Percentiles rank a stretch among this genome's conserved stretches.
Conservation (phyloP, 148 eudicot genomes). For the Cornus controversa region DNA sequence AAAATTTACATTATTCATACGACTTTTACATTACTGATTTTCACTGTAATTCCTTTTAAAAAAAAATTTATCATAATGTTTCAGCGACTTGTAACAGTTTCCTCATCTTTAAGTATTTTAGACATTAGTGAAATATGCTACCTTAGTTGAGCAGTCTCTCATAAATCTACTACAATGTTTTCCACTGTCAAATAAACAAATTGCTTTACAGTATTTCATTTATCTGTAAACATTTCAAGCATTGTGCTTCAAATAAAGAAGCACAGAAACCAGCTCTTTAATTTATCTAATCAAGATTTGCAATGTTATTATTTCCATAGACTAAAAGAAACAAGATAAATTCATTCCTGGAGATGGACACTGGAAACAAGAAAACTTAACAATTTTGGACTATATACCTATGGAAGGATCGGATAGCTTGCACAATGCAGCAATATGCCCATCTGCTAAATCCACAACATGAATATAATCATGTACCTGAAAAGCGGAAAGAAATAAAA, state of each 20-base stretch:
- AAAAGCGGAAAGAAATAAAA: neutral
- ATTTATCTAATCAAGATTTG: no score
- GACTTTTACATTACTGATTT: no score
- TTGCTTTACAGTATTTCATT: neutral
- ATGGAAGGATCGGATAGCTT: slow-evolving; percentile 69
- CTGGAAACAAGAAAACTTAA: neutral
- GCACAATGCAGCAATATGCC: slow-evolving; percentile 83
- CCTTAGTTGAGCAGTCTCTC: no score
- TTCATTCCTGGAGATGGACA: neutral
- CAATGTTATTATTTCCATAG: neutral
- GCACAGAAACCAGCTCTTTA: neutral
- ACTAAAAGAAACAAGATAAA: neutral
- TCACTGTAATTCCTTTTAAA: no score
- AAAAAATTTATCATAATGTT: no score
- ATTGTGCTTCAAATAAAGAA: neutral
- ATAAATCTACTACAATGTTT: neutral
- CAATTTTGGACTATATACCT: slow-evolving; percentile 40
- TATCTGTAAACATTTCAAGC: neutral
- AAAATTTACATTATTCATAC: no score
- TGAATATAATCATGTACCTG: slow-evolving; percentile 98
- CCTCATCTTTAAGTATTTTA: neutral
- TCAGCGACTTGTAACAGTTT: neutral
- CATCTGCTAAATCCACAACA: slow-evolving; percentile 96
- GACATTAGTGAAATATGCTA: no score
- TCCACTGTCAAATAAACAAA: neutral